Evolutionary conservation across 306 rosid species (phyloP).

Genomic region (Dryas drummondii): DNA sequence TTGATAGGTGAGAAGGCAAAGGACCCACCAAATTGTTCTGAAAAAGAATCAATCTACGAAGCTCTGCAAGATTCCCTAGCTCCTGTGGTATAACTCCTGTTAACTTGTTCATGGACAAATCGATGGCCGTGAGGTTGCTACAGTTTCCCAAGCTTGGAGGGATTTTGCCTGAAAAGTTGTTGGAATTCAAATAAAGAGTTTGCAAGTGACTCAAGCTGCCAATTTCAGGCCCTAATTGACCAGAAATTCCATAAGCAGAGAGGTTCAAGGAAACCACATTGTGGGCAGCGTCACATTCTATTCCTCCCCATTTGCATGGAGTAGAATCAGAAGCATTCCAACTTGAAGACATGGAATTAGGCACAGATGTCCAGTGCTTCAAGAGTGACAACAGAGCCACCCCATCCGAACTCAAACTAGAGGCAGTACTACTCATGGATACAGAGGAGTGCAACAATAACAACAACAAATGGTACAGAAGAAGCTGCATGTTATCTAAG

Average conservation of each 20-base stretch:
- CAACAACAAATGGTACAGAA: slow-evolving; percentile 30
- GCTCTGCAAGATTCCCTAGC: slow-evolving; percentile 57
- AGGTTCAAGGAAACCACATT: slow-evolving; percentile 55
- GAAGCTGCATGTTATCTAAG: slow-evolving; percentile 25
- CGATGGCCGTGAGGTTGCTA: slow-evolving; percentile 45
- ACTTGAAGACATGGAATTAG: slow-evolving; percentile 40
- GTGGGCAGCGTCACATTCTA: slow-evolving; percentile 46
- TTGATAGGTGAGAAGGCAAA: slow-evolving; percentile 61
- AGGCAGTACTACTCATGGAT: slow-evolving; percentile 13
- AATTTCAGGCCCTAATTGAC: slow-evolving; percentile 61
- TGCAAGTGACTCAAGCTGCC: slow-evolving; percentile 41
- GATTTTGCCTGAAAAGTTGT: slow-evolving; percentile 44
- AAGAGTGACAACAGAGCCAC: slow-evolving; percentile 47
- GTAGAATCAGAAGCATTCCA: slow-evolving; percentile 65
- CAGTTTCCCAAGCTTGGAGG: slow-evolving; percentile 68
- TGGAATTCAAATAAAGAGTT: slow-evolving; percentile 33
- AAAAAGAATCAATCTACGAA: slow-evolving; percentile 46
- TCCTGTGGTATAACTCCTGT: slow-evolving; percentile 55
- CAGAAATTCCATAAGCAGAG: slow-evolving; percentile 41
- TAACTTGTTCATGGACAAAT: slow-evolving; percentile 52
- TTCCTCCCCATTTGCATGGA: slow-evolving; percentile 80
- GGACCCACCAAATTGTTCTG: slow-evolving; percentile 66
- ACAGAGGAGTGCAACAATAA: slow-evolving; percentile 36
- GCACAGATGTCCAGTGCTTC: slow-evolving; percentile 47
- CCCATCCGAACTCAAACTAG: slow-evolving; percentile 65